Evolutionary conservation across 2,329 filamentous ascomycete genomes (phyloP).

Genomic region (Tolypocladium nubicola): DNA sequence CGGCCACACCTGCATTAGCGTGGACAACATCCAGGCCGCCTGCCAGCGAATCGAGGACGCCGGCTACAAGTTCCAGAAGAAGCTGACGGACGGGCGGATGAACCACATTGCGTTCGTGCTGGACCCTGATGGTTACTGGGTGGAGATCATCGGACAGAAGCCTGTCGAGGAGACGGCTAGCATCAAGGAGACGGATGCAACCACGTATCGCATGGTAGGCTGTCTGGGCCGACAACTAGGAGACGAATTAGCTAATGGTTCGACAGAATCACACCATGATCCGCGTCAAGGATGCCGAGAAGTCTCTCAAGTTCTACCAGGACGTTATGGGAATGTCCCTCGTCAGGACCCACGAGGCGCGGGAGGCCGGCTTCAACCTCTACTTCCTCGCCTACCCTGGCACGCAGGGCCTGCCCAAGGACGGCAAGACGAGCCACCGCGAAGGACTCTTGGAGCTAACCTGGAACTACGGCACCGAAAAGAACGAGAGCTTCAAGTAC

Average conservation of each 20-base stretch:
- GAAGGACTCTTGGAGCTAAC: slow-evolving; percentile 88
- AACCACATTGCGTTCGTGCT: slow-evolving; percentile 80
- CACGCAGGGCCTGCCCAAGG: slow-evolving; percentile 39
- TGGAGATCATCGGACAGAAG: slow-evolving; percentile 71
- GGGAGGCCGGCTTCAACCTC: slow-evolving; percentile 68
- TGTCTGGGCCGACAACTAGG: not conserved
- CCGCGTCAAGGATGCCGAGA: slow-evolving; percentile 72
- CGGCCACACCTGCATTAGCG: slow-evolving; percentile 76
- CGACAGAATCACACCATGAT: slow-evolving; percentile 82
- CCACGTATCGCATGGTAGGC: slow-evolving; percentile 60
- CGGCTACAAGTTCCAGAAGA: slow-evolving; percentile 93
- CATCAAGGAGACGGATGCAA: slow-evolving; percentile 60
- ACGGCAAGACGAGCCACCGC: slow-evolving; percentile 48
- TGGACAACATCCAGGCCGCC: slow-evolving; percentile 78
- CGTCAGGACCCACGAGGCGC: slow-evolving; percentile 60
- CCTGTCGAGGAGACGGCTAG: slow-evolving; percentile 60
- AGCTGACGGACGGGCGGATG: slow-evolving; percentile 80
- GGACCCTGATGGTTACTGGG: slow-evolving; percentile 82
- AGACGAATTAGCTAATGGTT: not conserved
- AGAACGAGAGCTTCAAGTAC: slow-evolving; percentile 73
- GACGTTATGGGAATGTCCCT: slow-evolving; percentile 84
- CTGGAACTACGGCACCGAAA: slow-evolving; percentile 77
- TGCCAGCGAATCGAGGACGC: slow-evolving; percentile 84
- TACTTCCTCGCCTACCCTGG: slow-evolving; percentile 83
- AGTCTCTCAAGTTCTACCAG: slow-evolving; percentile 70